Evolutionary conservation across 306 rosid species (phyloP).

Genomic region (Parietaria judaica): DNA sequence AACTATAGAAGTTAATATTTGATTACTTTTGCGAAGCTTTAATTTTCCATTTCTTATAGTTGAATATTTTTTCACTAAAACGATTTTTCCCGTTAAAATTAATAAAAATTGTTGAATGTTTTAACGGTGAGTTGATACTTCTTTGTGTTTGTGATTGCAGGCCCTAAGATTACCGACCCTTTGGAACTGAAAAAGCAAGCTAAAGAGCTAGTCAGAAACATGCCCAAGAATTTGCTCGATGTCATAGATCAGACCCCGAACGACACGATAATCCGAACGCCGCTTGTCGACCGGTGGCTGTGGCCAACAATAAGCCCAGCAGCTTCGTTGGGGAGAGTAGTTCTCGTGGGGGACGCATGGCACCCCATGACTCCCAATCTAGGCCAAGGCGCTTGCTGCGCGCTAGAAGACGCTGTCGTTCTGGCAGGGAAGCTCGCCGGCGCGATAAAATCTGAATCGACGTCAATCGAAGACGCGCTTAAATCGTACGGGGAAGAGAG

Average conservation of each 20-base stretch:
- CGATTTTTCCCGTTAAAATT: no score
- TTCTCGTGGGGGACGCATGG: slow-evolving; percentile 90
- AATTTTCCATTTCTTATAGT: no score
- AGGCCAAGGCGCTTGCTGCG: slow-evolving; percentile 95
- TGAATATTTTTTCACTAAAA: no score
- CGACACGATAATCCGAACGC: slow-evolving; percentile 50
- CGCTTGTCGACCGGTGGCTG: slow-evolving; percentile 81
- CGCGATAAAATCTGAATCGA: slow-evolving; percentile 42
- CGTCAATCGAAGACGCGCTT: slow-evolving; percentile 49
- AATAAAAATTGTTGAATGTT: no score
- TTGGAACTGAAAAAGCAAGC: slow-evolving; percentile 53
- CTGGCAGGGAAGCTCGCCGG: slow-evolving; percentile 56
- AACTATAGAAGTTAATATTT: no score
- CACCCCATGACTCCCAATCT: slow-evolving; percentile 98
- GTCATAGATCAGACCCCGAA: slow-evolving; percentile 58
- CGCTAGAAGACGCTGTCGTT: slow-evolving; percentile 74
- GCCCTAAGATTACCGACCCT: slow-evolving; percentile 53
- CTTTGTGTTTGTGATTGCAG: slow-evolving; percentile 25
- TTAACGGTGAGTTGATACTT: neutral
- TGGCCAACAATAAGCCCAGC: slow-evolving; percentile 72
- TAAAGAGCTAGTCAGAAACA: slow-evolving; percentile 42
- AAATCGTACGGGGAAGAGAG: slow-evolving; percentile 54
- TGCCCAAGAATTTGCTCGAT: slow-evolving; percentile 50
- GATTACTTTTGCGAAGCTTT: no score
- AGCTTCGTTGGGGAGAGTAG: slow-evolving; percentile 59